Evolutionary conservation across 345 rosid species (phyloP).

Genomic region (Durio zibethinus): DNA sequence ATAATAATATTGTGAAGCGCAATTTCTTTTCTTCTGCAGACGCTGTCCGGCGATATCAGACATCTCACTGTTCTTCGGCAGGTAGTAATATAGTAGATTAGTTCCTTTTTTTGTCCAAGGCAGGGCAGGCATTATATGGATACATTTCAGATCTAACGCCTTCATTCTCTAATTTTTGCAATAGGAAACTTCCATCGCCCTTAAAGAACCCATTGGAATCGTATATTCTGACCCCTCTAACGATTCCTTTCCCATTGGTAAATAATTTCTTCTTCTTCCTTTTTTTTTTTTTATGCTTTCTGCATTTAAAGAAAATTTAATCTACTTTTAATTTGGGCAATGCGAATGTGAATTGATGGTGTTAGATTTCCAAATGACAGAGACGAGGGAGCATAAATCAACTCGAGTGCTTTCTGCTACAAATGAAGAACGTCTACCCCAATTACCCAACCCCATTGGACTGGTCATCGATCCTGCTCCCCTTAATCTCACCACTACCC

Average conservation of each 20-base stretch:
- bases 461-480: slow-evolving; percentile 40
- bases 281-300: background rate
- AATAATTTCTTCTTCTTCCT: background rate
- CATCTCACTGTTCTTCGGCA: slow-evolving; percentile 72
- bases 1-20: background rate
- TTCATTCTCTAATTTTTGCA: slow-evolving; percentile 7
- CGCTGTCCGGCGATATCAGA: slow-evolving; percentile 43
- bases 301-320: background rate
- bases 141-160: slow-evolving; percentile 26
- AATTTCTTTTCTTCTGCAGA: slow-evolving; percentile 36
- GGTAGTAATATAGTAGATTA: slow-evolving; percentile 30
- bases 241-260: slow-evolving; percentile 5
- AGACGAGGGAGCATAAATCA: slow-evolving; percentile 54
- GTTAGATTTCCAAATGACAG: slow-evolving; percentile 32
- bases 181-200: slow-evolving; percentile 53
- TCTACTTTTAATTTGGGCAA: background rate
- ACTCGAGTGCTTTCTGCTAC: slow-evolving; percentile 74
- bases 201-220: slow-evolving; percentile 53
- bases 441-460: slow-evolving; percentile 41
- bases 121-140: background rate
- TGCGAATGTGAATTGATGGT: background rate
- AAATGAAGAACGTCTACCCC: slow-evolving; percentile 41
- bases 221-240: slow-evolving; percentile 43
- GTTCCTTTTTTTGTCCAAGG: background rate
- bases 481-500: background rate